These are phyloP conservation scores for Fusarium phyllophilum DNA, from an alignment of 2,329 filamentous ascomycete genomes.

Conservation along the genomic window DNA sequence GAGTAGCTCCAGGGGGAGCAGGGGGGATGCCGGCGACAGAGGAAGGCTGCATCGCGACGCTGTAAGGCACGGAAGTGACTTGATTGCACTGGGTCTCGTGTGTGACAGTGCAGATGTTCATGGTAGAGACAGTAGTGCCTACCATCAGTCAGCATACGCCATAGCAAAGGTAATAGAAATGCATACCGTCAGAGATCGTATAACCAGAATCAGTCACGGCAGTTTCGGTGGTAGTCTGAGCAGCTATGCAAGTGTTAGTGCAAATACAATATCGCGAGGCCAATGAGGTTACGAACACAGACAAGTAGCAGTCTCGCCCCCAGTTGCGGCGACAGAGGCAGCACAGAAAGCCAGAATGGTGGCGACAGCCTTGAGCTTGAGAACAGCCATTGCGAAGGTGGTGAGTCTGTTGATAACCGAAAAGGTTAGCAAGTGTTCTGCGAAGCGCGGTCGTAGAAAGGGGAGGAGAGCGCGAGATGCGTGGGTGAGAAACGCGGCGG, in stretches of 20 bases:
- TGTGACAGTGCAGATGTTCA: conserved; percentile 51
- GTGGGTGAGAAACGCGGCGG: neutral
- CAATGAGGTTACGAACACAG: conserved; percentile 2
- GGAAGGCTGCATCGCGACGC: conserved; percentile 17
- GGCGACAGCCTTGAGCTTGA: conserved; percentile 44
- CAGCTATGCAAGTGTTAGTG: conserved; percentile 40
- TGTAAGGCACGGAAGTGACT: conserved; percentile 41
- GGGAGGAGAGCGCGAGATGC: neutral
- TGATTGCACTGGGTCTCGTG: conserved; percentile 49
- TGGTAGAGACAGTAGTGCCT: conserved; percentile 49
- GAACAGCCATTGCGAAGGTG: conserved; percentile 42
- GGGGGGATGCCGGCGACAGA: conserved; percentile 9
- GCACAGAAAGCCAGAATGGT: conserved; percentile 38
- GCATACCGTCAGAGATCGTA: conserved; percentile 48
- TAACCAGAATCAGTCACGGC: conserved; percentile 47
- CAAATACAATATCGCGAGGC: neutral
- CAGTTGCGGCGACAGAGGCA: conserved; percentile 29
- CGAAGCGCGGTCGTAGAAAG: neutral
- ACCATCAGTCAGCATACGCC: neutral
- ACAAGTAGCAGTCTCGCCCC: conserved; percentile 36
- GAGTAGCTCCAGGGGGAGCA: conserved; percentile 17
- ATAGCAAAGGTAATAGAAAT: neutral
- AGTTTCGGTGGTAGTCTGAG: conserved; percentile 43
- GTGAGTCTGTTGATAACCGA: conserved; percentile 7
- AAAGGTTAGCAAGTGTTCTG: neutral